Evolutionary conservation across 257 asterid species (phyloP).

Genomic region (Gynochthodes officinalis): DNA sequence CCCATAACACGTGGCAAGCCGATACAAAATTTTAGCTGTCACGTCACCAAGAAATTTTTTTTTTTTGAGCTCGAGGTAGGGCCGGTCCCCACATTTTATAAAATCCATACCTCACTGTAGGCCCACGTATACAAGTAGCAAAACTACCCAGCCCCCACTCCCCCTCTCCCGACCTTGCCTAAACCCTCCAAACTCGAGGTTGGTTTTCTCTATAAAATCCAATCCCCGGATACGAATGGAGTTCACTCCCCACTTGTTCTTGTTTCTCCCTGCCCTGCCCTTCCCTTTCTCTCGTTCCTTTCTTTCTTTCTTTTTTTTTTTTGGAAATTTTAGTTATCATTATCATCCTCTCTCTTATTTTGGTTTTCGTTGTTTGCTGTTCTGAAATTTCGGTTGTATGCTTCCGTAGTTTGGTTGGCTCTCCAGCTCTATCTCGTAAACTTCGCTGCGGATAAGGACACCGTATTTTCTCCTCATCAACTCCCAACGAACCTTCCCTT

Average conservation of each 20-base stretch:
- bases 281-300: background rate
- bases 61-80: background rate
- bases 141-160: background rate
- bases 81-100: background rate
- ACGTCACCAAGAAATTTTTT: conserved; percentile 4
- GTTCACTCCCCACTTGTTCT: background rate
- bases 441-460: conserved; percentile 13
- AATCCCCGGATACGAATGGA: conserved; percentile 13
- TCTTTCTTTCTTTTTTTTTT: background rate
- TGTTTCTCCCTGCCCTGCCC: background rate
- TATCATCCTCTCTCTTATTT: too few relatives aligned
- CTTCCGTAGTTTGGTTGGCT: background rate
- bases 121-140: background rate
- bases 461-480: too few relatives aligned
- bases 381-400: background rate
- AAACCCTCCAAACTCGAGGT: too few relatives aligned
- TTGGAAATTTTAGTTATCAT: background rate
- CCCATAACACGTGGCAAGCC: conserved; percentile 43
- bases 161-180: background rate
- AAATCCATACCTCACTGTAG: background rate
- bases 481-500: background rate
- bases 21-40: conserved; percentile 18
- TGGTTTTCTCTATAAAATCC: conserved; percentile 56
- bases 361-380: background rate
- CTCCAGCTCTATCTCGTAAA: conserved; percentile 7